Evolutionary conservation across 2,329 filamentous ascomycete genomes (phyloP).

Genomic region (Didymella glomerata): DNA sequence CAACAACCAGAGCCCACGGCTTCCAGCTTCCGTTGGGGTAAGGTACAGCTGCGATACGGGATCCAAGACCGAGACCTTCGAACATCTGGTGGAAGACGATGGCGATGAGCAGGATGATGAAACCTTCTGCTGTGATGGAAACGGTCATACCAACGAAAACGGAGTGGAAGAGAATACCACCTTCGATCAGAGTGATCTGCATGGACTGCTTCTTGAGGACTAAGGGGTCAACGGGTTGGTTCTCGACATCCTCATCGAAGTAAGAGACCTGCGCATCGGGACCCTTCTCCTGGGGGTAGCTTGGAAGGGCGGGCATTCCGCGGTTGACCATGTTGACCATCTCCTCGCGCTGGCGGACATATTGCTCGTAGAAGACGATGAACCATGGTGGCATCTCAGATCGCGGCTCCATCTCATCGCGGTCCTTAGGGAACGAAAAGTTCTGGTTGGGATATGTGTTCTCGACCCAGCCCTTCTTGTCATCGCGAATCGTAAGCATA

Average conservation of each 20-base stretch:
- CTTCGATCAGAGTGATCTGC: slow-evolving; percentile 61
- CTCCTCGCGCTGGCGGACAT: slow-evolving; percentile 67
- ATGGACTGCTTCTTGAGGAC: slow-evolving; percentile 51
- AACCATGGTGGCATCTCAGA: slow-evolving; percentile 68
- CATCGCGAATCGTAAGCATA: slow-evolving; percentile 43
- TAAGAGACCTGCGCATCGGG: slow-evolving; percentile 39
- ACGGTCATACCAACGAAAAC: slow-evolving; percentile 71
- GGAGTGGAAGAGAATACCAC: slow-evolving; percentile 70
- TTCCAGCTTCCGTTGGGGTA: slow-evolving; percentile 65
- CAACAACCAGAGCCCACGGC: slow-evolving; percentile 68
- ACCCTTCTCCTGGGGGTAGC: slow-evolving; percentile 38
- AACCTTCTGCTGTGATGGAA: slow-evolving; percentile 66
- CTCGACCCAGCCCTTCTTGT: slow-evolving; percentile 48
- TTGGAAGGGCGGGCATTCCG: slow-evolving; percentile 43
- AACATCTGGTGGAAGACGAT: slow-evolving; percentile 71
- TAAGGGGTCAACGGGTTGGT: slow-evolving; percentile 48
- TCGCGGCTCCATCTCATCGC: slow-evolving; percentile 39
- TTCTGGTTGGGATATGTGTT: slow-evolving; percentile 41
- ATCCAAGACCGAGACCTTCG: slow-evolving; percentile 69
- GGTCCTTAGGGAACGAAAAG: slow-evolving; percentile 42
- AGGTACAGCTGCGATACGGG: slow-evolving; percentile 66
- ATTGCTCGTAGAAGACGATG: slow-evolving; percentile 70
- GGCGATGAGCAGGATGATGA: slow-evolving; percentile 66
- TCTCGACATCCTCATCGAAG: slow-evolving; percentile 49
- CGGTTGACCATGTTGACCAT: slow-evolving; percentile 64